Base-by-base conservation (phyloP, 2,329 filamentous ascomycete species). In the Fonsecaea multimorphosa region DNA sequence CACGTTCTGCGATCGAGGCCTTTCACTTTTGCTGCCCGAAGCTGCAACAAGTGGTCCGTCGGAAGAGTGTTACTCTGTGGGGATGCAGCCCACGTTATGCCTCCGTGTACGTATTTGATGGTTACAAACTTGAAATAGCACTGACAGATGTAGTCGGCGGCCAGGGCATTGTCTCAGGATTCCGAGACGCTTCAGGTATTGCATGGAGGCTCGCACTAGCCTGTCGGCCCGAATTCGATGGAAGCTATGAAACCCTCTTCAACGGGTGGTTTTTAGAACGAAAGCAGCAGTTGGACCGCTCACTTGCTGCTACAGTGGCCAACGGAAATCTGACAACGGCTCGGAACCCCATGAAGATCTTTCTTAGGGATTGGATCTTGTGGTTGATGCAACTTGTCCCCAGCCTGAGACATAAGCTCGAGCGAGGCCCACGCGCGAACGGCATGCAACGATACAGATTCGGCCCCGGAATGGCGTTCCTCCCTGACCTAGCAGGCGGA, bases 21-120 rank as follows among this genome's bases (percentile, higher is more conserved):
- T 0, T 83, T 82, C 67, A 72, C 69, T 0, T 85, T 84, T 68
- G 76, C 78, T 0, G 79, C 80, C 22, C 76, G 79, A 61, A 79
- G 79, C 49, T 81, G 80, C 64, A 83, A 84, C 64, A 76, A 74
- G 38, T 85, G 83, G 83, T 76, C 77, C 22, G 68, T 76, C 12
- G 75, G 74, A 8, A 74, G 78, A 4, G 78, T 78, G 0, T 75
- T 83, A 29, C 73, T 85, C 0, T 80, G 78, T 49, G 82, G 83
- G 16, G 83, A 85, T 67, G 77, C 83, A 5, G 82, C 83, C 1
- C 83, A 85, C 70, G 83, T 84, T 3, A 84, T 84, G 64, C 83
- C 82, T 4, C 82, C 83, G 2, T 84, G 76, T 78, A 70, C 63
- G 73, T 71, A 24, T 24, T 54, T 27, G 11, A 31, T 9, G 7